Evolutionary conservation across 495 filamentous ascomycete genomes (phyloP), one percentile per base, ranked within the genome.

Genomic region (Penicillium longicatenatum): DNA sequence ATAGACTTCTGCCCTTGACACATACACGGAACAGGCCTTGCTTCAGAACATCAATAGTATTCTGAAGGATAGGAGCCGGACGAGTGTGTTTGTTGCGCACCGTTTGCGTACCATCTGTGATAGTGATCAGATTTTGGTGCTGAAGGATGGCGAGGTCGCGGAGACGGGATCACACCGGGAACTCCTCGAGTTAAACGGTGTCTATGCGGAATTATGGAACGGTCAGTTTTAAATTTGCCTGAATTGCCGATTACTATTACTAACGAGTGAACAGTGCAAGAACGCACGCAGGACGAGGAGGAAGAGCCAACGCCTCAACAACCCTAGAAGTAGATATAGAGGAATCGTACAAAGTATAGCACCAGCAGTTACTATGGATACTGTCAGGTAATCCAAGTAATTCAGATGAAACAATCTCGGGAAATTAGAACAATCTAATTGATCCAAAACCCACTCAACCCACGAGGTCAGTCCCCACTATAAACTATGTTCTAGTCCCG

Each of bases 11-110:
- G 95, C 94, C 1, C 78, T 98, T 46, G 94, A 98, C 67, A 97
- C 95, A 0, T 90, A 97, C 69, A 98, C 94, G 0, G 94, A 98
- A 72, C 90, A 96, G 71, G 86, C 89, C 0, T 79, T 98, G 39
- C 85, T 98, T 72, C 82, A 87, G 56, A 96, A 97, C 64, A 97
- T 98, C 71, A 96, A 96, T 68, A 89, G 88, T 66, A 96, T 98
- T 57, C 73, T 98, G 50, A 88, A 87, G 57, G 93, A 97, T 62
- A 96, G 96, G 77, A 75, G 79, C 26, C 82, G 92, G 49, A 98
- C 94, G 6, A 96, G 91, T 61, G 86, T 98, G 4, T 98, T 98
- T 62, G 88, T 98, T 9, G 94, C 94, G 26, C 94, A 98, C 67
- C 79, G 94, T 37, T 73, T 98, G 59, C 81, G 95, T 33, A 98